phyloP scores from a whole-genome alignment of 2,329 filamentous ascomycete species.

The Verticillium isaacii region DNA sequence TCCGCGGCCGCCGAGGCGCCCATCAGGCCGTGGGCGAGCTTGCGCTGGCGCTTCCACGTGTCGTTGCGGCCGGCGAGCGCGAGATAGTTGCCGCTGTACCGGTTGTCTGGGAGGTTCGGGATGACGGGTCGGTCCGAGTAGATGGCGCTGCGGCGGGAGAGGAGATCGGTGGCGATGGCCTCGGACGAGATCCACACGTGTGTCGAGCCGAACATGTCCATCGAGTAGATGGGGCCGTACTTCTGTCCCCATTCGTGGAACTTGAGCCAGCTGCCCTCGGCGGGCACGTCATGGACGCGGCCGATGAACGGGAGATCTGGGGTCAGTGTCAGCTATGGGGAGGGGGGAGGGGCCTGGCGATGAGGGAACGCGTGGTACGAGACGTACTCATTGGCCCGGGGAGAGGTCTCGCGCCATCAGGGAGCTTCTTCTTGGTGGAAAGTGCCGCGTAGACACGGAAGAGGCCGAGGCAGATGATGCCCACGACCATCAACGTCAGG shows the following conservation, averaged over 20 bases:
- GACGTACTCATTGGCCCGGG: conserved; percentile 22
- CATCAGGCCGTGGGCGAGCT: conserved; percentile 39
- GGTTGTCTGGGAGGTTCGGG: conserved; percentile 41
- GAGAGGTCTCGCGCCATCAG: conserved; percentile 19
- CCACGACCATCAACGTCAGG: conserved; percentile 6
- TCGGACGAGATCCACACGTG: conserved; percentile 46
- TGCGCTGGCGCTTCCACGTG: conserved; percentile 44
- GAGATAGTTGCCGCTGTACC: conserved; percentile 35
- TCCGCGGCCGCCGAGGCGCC: conserved; percentile 8
- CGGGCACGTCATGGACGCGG: conserved; percentile 39
- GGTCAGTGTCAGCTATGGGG: background rate
- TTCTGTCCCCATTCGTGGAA: conserved; percentile 42
- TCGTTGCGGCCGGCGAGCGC: conserved; percentile 20
- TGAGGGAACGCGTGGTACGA: background rate
- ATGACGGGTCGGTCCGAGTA: conserved; percentile 44
- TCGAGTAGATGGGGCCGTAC: conserved; percentile 42
- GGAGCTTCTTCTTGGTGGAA: conserved; percentile 15
- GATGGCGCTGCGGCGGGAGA: conserved; percentile 33
- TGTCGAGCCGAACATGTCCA: conserved; percentile 37
- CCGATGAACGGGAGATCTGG: conserved; percentile 38
- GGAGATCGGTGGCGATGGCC: conserved; percentile 37
- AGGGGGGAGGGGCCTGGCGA: conserved; percentile 2
- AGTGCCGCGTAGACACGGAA: conserved; percentile 5
- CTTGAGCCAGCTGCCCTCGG: conserved; percentile 37
- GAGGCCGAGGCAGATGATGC: background rate